Base-by-base conservation (phyloP, 2,329 filamentous ascomycete genomes). In the Tolypocladium ophioglossoides region DNA sequence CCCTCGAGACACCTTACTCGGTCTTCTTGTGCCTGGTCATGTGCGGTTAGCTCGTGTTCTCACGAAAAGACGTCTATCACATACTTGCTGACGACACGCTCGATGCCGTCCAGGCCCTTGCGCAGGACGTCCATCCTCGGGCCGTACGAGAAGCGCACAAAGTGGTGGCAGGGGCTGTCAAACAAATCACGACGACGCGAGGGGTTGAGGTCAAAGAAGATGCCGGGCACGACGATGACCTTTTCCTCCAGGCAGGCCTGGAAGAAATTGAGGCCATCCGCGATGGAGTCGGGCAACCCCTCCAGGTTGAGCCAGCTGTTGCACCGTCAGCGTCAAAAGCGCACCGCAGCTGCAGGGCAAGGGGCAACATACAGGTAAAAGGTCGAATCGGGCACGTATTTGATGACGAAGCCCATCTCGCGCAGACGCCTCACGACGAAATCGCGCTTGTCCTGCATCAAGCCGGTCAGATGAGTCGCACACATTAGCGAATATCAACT, bases 171-270 rank as follows among this genome's bases (percentile, higher is more conserved):
- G 56, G 92, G 92, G 61, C 84, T 89, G 73, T 97, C 92, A 61
- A 97, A 97, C 62, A 97, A 72, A 70, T 97, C 92, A 68, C 92
- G 80, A 60, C 92, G 81, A 69, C 90, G 87, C 38, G 87, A 86
- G 4, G 92, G 92, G 74, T 97, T 97, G 59, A 97, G 73, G 66
- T 97, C 92, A 69, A 97, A 97, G 80, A 97, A 97, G 70, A 97
- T 97, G 56, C 92, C 92, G 0, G 92, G 92, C 5, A 97, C 92
- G 20, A 96, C 91, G 66, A 96, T 96, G 61, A 95, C 89, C 78
- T 95, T 95, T 77, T 96, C 91, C 65, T 88, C 84, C 47, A 97
- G 76, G 67, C 94, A 94, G 34, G 91, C 91, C 69, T 94, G 84
- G 83, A 97, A 96, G 80, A 97, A 97, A 75, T 95, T 96, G 65